Conservation (phyloP, 306 rosid species). For the Pyrus communis region DNA sequence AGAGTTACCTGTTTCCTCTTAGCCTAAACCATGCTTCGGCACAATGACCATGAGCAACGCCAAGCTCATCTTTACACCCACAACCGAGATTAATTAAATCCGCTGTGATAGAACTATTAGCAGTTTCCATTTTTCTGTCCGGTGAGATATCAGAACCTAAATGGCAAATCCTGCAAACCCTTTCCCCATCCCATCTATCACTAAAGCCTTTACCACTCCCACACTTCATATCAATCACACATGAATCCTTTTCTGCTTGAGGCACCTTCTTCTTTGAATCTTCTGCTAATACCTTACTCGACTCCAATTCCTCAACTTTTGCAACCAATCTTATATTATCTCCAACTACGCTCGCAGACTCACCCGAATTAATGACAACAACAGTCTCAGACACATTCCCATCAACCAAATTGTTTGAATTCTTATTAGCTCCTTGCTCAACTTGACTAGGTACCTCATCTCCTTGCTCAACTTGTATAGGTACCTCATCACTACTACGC, state of each 20-base stretch:
- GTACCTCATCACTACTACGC: slow-evolving; percentile 15
- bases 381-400: slow-evolving; percentile 37
- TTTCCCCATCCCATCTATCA: slow-evolving; percentile 56
- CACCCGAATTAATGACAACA: slow-evolving; percentile 42
- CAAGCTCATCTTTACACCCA: slow-evolving; percentile 82
- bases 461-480: slow-evolving; percentile 30
- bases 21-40: slow-evolving; percentile 93
- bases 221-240: slow-evolving; percentile 51
- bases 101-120: slow-evolving; percentile 11
- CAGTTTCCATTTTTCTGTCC: slow-evolving; percentile 22
- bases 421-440: slow-evolving; percentile 39
- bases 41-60: slow-evolving; percentile 75
- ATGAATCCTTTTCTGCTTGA: slow-evolving; percentile 39
- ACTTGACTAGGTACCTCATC: slow-evolving; percentile 20
- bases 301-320: slow-evolving; percentile 33
- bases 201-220: slow-evolving; percentile 30
- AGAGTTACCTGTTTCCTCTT: slow-evolving; percentile 77
- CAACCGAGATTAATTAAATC: slow-evolving; percentile 86
- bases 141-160: slow-evolving; percentile 54
- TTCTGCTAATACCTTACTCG: slow-evolving; percentile 30
- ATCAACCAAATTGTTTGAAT: slow-evolving; percentile 28
- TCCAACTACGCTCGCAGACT: slow-evolving; percentile 19
- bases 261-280: slow-evolving; percentile 29
- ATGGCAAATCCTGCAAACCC: slow-evolving; percentile 89
- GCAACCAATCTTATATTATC: slow-evolving; percentile 29